Base-by-base conservation (phyloP, 441 rosid species). In the Pelargonium myrrhifolium region DNA sequence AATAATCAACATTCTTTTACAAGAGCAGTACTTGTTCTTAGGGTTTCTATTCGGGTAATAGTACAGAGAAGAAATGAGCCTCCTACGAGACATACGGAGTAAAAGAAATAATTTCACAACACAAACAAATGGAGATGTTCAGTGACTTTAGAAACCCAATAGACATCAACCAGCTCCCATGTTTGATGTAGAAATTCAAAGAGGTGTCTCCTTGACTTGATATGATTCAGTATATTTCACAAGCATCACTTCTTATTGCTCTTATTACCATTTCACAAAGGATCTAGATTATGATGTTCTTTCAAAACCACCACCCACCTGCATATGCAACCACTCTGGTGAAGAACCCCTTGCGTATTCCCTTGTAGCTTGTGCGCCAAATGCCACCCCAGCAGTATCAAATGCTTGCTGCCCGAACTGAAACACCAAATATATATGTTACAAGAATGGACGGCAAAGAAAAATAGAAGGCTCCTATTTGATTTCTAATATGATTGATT, bases 291-390 rank as follows among this genome's bases (percentile, higher is more conserved):
- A 88, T 39, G 82, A 71, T 64, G 86, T 77, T 84, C 90, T 82
- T 73, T 84, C 87, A 58, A 92, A 87, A 66, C 91, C 82, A 64
- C 93, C 74, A 55, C 92, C 88, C 73, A 89, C 71, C 79, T 90
- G 93, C 92, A 87, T 92, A 69, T 86, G 98, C 85, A 92, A 77
- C 96, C 94, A 92, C 68, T 92, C 92, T 0, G 92, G 91, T 55
- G 93, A 92, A 63, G 94, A 62, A 65, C 83, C 85, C 3, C 79
- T 84, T 40, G 78, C 74, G 75, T 79, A 86, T 62, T 83, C 94
- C 80, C 91, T 82, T 3, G 84, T 53, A 6, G 86, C 76, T 79
- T 86, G 93, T 2, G 88, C 75, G 56, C 81, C 84, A 45, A 85
- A 86, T 62, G 80, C 82, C 76, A 89, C 71, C 35, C 84, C 88